Percentiles rank a stretch among this genome's conserved stretches.
These are phyloP conservation scores for Kwoniella mangroviensis DNA, from an alignment of 768 basidiomycete genomes.

Conservation along the genomic window DNA sequence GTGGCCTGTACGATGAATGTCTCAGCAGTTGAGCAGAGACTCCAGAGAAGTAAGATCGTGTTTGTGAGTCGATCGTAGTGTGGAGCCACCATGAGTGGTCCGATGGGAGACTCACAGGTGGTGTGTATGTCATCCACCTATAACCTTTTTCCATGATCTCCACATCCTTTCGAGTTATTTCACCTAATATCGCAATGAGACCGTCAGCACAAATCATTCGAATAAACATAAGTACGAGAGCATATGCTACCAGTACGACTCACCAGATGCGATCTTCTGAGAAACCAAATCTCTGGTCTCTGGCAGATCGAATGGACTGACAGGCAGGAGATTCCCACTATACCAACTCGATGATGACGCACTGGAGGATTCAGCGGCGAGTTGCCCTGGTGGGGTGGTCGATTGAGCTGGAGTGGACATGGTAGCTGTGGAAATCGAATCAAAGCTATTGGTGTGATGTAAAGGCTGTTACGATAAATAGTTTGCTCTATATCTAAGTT, in stretches of 20 bases:
- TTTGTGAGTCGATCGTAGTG: not conserved
- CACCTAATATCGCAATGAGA: no score
- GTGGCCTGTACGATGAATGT: conserved; percentile 1
- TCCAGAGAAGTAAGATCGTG: not conserved
- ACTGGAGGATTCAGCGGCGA: conserved; percentile 9
- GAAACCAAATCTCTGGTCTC: conserved; percentile 23
- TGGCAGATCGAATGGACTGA: conserved; percentile 26
- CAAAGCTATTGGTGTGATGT: no score
- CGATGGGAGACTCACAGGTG: conserved; percentile 19
- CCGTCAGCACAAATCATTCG: no score
- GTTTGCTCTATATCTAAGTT: not conserved
- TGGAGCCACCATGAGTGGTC: not conserved
- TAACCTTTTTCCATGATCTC: conserved; percentile 30
- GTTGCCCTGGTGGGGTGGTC: not conserved
- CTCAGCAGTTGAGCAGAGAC: not conserved
- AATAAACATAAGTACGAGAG: no score
- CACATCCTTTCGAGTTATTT: conserved; percentile 23
- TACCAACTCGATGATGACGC: conserved; percentile 20
- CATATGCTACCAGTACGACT: no score
- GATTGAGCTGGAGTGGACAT: conserved; percentile 5
- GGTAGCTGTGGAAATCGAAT: not conserved
- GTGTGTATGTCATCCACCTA: conserved; percentile 27
- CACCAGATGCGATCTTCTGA: conserved; percentile 27
- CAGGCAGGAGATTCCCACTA: conserved; percentile 22
- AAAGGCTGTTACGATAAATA: no score